Base-by-base conservation (phyloP, 345 rosid genomes). In the Citrus cavaleriei region DNA sequence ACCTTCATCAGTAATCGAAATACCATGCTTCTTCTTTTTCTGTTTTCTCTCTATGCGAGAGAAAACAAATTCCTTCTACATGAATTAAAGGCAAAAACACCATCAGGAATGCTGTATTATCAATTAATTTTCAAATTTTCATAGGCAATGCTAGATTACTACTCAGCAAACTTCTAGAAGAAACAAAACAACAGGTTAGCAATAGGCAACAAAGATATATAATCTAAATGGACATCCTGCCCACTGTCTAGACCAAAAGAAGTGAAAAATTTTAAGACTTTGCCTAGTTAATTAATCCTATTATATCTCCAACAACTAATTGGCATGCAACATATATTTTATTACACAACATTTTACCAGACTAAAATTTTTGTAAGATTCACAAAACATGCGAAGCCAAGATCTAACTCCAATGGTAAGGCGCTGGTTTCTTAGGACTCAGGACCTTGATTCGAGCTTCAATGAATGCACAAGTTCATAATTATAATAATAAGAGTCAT, bases 1-100 rank as follows among this genome's bases (percentile, higher is more conserved):
- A 22, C 14, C 51, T 49, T 27, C 71, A 34, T 30, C 21, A 0
- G 16, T 16, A 21, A n/a, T 64, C 12, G 24, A n/a, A 46, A 10
- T 1, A 21, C 5, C 12, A 13, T 8, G 46, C 30, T 75, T 64
- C 22, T 9, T 51, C 22, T 5, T 51, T 64, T 30, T 21, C 35
- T 16, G 5, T 27, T 40, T 75, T 22, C 19, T 75, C n/a, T 4
- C 14, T 10, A 75, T 2, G 24, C 62, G 51, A 32, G 40, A 35
- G 6, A 75, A 18, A 22, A 75, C 72, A 51, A 46, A 65, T n/a
- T 75, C 49, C 62, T 32, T 65, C 78, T 75, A 0, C 72, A 75
- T 19, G 42, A 49, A 46, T 63, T 28, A 63, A 63, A 49, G 21
- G 16, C 18, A 27, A 32, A 65, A 42, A 34, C 40, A 5, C n/a